Evolutionary conservation across 1,139 yeast species (phyloP).

Genomic region (Taphrina communis): DNA sequence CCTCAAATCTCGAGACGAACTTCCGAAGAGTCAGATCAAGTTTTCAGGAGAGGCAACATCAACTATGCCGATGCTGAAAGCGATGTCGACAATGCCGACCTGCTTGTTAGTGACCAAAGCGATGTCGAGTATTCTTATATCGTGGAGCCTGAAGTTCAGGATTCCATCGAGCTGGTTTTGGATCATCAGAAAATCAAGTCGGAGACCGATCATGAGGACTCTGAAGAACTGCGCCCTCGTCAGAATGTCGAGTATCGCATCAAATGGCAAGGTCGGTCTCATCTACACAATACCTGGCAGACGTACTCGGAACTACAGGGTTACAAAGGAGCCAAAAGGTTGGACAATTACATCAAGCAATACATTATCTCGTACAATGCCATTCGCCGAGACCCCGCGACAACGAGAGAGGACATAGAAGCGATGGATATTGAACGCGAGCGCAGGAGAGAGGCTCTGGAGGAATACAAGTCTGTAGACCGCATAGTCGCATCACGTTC

Average conservation of each 20-base stretch:
- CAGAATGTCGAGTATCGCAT: slow-evolving; percentile 49
- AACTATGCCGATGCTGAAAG: slow-evolving; percentile 36
- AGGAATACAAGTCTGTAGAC: slow-evolving; percentile 84
- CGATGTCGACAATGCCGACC: slow-evolving; percentile 28
- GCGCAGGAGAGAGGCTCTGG: slow-evolving; percentile 78
- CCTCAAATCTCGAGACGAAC: slow-evolving; percentile 7
- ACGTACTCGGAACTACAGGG: slow-evolving; percentile 62
- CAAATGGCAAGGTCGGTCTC: slow-evolving; percentile 89
- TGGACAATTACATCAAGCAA: slow-evolving; percentile 88
- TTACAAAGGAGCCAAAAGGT: slow-evolving; percentile 76
- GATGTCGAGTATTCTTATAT: slow-evolving; percentile 31
- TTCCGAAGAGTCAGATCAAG: slow-evolving; percentile 24
- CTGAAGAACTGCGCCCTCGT: slow-evolving; percentile 18
- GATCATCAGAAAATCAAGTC: slow-evolving; percentile 38
- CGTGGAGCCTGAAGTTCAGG: slow-evolving; percentile 25
- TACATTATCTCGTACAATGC: slow-evolving; percentile 74
- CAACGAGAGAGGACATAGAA: slow-evolving; percentile 85
- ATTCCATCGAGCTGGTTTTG: slow-evolving; percentile 40
- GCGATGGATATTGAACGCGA: slow-evolving; percentile 91
- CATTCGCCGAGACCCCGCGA: slow-evolving; percentile 74
- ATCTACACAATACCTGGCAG: slow-evolving; percentile 96
- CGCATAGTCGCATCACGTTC: slow-evolving; percentile 81
- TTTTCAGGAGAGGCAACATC: slow-evolving; percentile 22
- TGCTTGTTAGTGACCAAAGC: slow-evolving; percentile 28
- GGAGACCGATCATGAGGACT: slow-evolving; percentile 14